These are phyloP conservation scores for Phlebopus sp. DNA, from an alignment of 1,284 basidiomycete species.

Conservation along the genomic window DNA sequence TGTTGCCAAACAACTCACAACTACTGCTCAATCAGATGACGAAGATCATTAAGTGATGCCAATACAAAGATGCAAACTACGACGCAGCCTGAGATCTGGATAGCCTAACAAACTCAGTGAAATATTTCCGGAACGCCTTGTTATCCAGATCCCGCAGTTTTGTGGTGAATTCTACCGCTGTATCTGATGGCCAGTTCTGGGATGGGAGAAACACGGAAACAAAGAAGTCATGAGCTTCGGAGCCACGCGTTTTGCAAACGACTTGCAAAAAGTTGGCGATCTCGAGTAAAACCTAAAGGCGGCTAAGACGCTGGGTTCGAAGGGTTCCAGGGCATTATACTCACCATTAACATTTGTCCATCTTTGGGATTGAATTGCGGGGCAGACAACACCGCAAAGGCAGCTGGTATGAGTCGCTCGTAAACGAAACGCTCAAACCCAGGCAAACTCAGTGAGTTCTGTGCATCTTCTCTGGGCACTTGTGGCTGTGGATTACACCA, in stretches of 20 bases:
- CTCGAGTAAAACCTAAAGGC: conserved; percentile 76
- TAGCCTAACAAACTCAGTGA: conserved; percentile 78
- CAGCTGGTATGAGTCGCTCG: conserved; percentile 79
- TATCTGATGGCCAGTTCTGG: conserved; percentile 81
- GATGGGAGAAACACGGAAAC: conserved; percentile 81
- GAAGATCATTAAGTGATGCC: not conserved
- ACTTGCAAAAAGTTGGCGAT: conserved; percentile 83
- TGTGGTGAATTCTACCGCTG: conserved; percentile 75
- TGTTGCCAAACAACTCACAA: conserved; percentile 29
- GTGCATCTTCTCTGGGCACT: conserved; percentile 39
- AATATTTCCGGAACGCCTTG: conserved; percentile 87
- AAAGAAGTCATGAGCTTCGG: conserved; percentile 86
- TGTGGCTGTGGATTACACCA: conserved; percentile 67
- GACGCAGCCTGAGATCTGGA: conserved; percentile 52
- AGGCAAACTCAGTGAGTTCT: conserved; percentile 54
- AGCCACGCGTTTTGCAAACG: conserved; percentile 74
- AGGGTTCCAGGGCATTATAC: conserved; percentile 24
- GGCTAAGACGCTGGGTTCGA: conserved; percentile 2
- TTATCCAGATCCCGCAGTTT: conserved; percentile 77
- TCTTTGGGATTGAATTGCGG: conserved; percentile 87
- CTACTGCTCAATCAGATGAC: not conserved
- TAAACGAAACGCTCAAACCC: conserved; percentile 96
- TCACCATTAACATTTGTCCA: conserved; percentile 79
- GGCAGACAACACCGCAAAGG: conserved; percentile 80
- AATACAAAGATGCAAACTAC: conserved; percentile 36